Evolutionary conservation across 495 filamentous ascomycete species (phyloP).

Genomic region (Penicillium waksmanii): DNA sequence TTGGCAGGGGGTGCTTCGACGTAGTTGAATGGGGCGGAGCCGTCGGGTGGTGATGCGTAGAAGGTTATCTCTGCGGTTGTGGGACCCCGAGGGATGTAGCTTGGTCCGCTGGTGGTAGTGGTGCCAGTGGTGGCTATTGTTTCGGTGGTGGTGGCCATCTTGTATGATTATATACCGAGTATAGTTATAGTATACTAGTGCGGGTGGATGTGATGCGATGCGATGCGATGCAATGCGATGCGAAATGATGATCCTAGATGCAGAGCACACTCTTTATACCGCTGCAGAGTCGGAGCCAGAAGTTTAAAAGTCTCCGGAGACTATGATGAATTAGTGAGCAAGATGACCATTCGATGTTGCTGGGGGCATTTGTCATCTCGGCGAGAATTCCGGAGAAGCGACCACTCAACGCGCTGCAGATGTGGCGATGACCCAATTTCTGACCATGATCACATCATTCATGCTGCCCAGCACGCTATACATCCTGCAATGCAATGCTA

Average conservation of each 20-base stretch:
- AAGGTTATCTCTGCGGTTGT: constrained; percentile 69
- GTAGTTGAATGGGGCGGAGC: constrained; percentile 68
- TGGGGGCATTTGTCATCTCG: constrained; percentile 25
- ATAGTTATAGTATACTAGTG: constrained; percentile 2
- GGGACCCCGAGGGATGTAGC: constrained; percentile 65
- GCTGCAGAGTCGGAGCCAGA: background rate
- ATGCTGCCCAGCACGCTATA: background rate
- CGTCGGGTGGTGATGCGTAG: constrained; percentile 66
- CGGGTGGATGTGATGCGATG: background rate
- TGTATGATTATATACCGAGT: constrained; percentile 5
- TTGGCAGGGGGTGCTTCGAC: constrained; percentile 66
- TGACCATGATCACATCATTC: constrained; percentile 17
- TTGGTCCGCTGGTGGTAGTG: constrained; percentile 7
- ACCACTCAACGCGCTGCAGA: constrained; percentile 11
- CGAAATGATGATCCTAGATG: background rate
- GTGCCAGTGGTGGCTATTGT: constrained; percentile 14
- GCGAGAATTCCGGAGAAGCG: constrained; percentile 19
- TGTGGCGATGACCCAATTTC: constrained; percentile 18
- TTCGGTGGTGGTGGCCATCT: constrained; percentile 15
- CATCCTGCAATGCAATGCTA: background rate
- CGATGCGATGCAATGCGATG: constrained; percentile 1
- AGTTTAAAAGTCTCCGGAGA: constrained; percentile 1
- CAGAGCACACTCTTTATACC: background rate
- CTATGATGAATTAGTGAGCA: constrained; percentile 22
- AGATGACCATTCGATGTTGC: constrained; percentile 3